Evolutionary conservation across 2,329 filamentous ascomycete genomes (phyloP), one percentile per base, ranked within the genome.

Genomic region (Juglanconis juglandina): DNA sequence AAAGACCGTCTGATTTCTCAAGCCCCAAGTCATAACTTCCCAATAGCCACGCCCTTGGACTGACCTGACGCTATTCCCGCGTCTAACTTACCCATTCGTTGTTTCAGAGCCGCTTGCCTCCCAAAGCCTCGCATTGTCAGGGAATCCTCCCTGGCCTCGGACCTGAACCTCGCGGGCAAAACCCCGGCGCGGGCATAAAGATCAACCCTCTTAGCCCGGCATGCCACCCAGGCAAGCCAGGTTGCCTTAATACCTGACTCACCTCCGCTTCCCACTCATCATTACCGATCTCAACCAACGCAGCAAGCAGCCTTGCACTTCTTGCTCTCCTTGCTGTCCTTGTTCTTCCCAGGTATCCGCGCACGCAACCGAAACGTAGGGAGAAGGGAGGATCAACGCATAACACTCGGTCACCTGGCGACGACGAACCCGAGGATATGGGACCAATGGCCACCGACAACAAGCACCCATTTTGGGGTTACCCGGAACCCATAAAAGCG

Each of bases 401-500:
- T 42, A 47, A 39, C 24, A 24, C 30, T 30, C 24, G 37, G 53
- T 34, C 50, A 61, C 9, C 44, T 53, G 41, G 47, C 47, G 39
- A 35, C 30, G 10, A 30, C 30, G 10, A 30, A 34, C 47, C 41
- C 17, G 39, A 44, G 34, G 37, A 33, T 17, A 37, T 35, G 34
- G 44, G 39, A 32, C 32, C 48, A 32, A 63, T 63, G 61, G 55
- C 61, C 13, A 54, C 55, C 17, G 55, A 58, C 51, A 61, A 55
- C 41, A 58, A 52, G 7, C 33, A 44, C 47, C 47, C 51, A 42
- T 61, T 63, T 42, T 63, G 61, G 61, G 61, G 58, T 49, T 63
- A 63, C 17, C 61, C 61, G 41, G 50, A 50, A 7, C 51, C 61
- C n/a, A 11, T 61, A 14, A 63, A 61, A 53, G 61, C 58, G 61